Base-by-base conservation (phyloP, 495 filamentous ascomycete genomes). In the Penicillium parvum region DNA sequence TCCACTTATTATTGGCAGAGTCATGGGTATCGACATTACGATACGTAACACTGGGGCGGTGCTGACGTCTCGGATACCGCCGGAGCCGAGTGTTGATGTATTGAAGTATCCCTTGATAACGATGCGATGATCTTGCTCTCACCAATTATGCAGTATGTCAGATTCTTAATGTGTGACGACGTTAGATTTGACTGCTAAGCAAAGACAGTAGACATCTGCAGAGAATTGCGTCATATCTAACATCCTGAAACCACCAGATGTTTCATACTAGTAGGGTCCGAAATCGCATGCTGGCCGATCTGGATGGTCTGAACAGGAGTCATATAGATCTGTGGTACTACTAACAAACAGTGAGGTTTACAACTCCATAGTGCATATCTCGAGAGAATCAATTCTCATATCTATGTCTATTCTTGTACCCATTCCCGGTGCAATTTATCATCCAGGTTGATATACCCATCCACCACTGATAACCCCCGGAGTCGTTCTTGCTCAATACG, bases 401-500 rank as follows among this genome's bases (percentile, higher is more conserved):
- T 26, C 20, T 16, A 42, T 7, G 2, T 34, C 40, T 23, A 45
- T 44, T 49, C 32, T 49, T 37, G 37, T 37, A 62, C 58, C 64
- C 63, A 72, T 52, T 75, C 68, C 9, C 58, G 63, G 37, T 63
- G 49, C 32, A 75, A 40, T 47, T 64, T 68, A n/a, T 56, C 60
- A 47, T 81, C 75, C 32, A 85, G 57, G 30, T 55, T 55, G 12
- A 64, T 57, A 52, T 76, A 79, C 14, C 71, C 64, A 43, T 76
- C 61, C 7, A 80, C 74, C 6, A 81, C 64, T 35, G 60, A 55
- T 50, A 82, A 52, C 8, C 79, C 81, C 30, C 78, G 65, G 43
- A 60, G 45, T 16, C 82, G 62, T 59, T 83, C 76, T 45, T 65
- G 64, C 43, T 85, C 81, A 16, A 85, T 71, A 4, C 63, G 51